Evolutionary conservation across 1,284 basidiomycete species (phyloP).

Genomic region (Boletellus sp.): DNA sequence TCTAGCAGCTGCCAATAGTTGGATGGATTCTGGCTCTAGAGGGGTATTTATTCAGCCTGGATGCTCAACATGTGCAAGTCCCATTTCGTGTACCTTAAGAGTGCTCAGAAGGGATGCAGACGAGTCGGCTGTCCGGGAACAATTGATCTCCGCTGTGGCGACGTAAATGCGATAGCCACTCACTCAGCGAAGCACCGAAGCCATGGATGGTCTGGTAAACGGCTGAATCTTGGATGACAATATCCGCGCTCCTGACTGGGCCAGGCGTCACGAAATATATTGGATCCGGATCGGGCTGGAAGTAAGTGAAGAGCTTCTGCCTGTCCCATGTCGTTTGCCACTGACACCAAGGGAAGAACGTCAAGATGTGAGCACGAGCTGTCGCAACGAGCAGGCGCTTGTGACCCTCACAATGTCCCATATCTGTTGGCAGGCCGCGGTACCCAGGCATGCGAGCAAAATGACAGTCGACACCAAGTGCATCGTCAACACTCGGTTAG

Average conservation of each 20-base stretch:
- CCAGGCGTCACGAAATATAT: conserved; percentile 51
- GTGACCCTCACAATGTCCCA: conserved; percentile 29
- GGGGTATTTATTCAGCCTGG: conserved; percentile 3
- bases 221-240: conserved; percentile 40
- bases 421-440: conserved; percentile 31
- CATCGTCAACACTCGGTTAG: conserved; percentile 15
- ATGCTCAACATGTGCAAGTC: not conserved
- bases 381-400: not conserved
- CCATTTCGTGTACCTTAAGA: conserved; percentile 38
- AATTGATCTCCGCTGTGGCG: conserved; percentile 3
- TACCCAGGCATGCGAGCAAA: conserved; percentile 16
- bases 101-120: conserved; percentile 44
- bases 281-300: conserved; percentile 41
- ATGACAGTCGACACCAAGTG: conserved; percentile 6
- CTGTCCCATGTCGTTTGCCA: conserved; percentile 65
- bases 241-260: conserved; percentile 41
- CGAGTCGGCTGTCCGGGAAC: conserved; percentile 42
- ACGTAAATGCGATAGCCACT: conserved; percentile 13
- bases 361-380: conserved; percentile 3
- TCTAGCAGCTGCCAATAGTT: conserved; percentile 45
- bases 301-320: conserved; percentile 45
- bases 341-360: conserved; percentile 29
- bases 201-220: conserved; percentile 46
- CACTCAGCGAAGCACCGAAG: conserved; percentile 48
- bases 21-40: conserved; percentile 39